These are phyloP conservation scores for Punica granatum DNA, from an alignment of 345 rosid genomes.

Conservation along the genomic window DNA sequence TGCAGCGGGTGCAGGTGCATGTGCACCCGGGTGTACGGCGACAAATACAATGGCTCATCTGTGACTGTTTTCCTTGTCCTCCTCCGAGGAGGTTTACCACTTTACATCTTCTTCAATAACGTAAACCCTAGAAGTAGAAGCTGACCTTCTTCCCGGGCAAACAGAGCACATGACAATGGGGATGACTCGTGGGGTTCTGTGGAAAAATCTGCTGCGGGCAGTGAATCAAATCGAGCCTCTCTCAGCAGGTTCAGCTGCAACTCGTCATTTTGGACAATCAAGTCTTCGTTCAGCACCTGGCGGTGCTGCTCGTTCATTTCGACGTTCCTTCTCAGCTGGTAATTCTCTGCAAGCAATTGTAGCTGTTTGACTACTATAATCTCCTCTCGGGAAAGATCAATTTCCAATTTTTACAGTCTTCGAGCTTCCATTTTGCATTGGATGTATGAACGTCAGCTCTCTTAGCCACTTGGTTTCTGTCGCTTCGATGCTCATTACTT, in stretches of 20 bases:
- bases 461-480: neutral
- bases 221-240: neutral
- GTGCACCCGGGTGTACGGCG: neutral
- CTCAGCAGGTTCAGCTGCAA: neutral
- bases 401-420: neutral
- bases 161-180: neutral
- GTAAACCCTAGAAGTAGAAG: neutral
- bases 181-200: neutral
- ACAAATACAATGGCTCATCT: too few relatives aligned
- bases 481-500: neutral
- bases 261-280: neutral
- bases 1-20: too few relatives aligned
- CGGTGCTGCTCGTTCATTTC: neutral
- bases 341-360: neutral
- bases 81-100: too few relatives aligned
- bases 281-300: neutral
- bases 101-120: too few relatives aligned
- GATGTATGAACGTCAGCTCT: neutral
- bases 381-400: neutral
- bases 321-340: neutral
- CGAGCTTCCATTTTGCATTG: neutral
- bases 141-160: neutral
- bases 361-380: neutral
- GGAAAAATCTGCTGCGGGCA: conserved; percentile 9
- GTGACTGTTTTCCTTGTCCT: neutral